phyloP scores from a whole-genome alignment of 1,139 yeast species.

The Magnusiomyces magnusii region DNA sequence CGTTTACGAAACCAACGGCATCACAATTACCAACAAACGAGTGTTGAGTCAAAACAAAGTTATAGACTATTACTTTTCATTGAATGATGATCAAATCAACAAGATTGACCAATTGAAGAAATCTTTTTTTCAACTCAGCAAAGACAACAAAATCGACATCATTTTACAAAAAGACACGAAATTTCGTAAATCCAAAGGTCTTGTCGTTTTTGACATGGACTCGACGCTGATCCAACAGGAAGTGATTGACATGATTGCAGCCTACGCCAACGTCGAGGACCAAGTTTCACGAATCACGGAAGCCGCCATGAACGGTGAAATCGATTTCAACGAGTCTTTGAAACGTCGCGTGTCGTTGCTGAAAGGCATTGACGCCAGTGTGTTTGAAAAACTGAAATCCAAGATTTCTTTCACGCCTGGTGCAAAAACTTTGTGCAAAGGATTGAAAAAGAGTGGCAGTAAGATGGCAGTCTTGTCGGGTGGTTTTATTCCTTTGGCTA shows the following conservation, averaged over 20 bases:
- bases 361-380: conserved; percentile 68
- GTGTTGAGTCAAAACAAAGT: conserved; percentile 20
- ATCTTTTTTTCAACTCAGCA: conserved; percentile 21
- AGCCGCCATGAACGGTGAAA: conserved; percentile 94
- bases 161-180: conserved; percentile 39
- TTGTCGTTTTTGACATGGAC: conserved; percentile 95
- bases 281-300: conserved; percentile 76
- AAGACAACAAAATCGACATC: conserved; percentile 35
- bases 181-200: conserved; percentile 38
- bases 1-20: conserved; percentile 18
- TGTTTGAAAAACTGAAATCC: conserved; percentile 72
- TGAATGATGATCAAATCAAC: conserved; percentile 11
- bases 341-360: conserved; percentile 65
- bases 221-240: conserved; percentile 94
- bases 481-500: conserved; percentile 87
- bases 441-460: conserved; percentile 54
- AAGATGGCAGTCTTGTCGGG: conserved; percentile 88
- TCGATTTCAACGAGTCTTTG: conserved; percentile 82
- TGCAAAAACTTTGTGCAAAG: conserved; percentile 59
- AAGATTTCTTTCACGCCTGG: conserved; percentile 76
- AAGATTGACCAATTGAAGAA: conserved; percentile 17
- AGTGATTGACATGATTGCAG: conserved; percentile 92
- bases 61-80: conserved; percentile 23
- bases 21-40: conserved; percentile 21
- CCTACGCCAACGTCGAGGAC: conserved; percentile 69